Evolutionary conservation across 768 basidiomycete genomes (phyloP).

Genomic region (Macrocybe gigantea): DNA sequence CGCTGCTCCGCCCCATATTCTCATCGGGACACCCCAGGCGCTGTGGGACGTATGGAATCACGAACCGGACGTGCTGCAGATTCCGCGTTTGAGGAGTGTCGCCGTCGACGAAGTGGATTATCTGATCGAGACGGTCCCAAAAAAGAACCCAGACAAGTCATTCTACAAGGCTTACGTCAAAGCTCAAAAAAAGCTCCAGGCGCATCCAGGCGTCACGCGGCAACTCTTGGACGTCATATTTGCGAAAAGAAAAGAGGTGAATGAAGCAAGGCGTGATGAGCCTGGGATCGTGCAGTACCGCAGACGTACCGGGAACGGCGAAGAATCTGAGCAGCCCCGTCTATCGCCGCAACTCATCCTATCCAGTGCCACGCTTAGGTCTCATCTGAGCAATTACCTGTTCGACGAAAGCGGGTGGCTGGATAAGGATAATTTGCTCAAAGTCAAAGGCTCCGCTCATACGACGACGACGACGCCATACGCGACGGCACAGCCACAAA

Average conservation of each 20-base stretch:
- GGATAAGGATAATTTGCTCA: conserved; percentile 33
- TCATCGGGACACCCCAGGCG: conserved; percentile 70
- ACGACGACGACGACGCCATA: conserved; percentile 5
- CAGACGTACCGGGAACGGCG: conserved; percentile 10
- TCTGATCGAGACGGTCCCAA: conserved; percentile 51
- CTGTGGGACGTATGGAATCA: conserved; percentile 47
- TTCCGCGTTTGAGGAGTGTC: conserved; percentile 46
- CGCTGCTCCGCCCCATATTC: conserved; percentile 51
- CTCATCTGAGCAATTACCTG: conserved; percentile 46
- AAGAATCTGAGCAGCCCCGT: background rate
- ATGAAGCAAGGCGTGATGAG: conserved; percentile 18
- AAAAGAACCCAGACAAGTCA: conserved; percentile 30
- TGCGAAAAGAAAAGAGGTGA: conserved; percentile 23
- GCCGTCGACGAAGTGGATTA: conserved; percentile 78
- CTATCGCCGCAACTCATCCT: conserved; percentile 55
- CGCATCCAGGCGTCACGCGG: conserved; percentile 55
- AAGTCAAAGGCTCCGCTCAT: conserved; percentile 25
- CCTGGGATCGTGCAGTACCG: conserved; percentile 11
- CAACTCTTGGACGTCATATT: conserved; percentile 57
- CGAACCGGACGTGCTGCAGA: conserved; percentile 36
- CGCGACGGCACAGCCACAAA: background rate
- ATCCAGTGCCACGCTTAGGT: conserved; percentile 66
- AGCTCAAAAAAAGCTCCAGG: conserved; percentile 33
- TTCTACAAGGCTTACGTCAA: conserved; percentile 28
- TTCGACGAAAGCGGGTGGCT: conserved; percentile 58